Base-by-base conservation (phyloP, 345 rosid genomes). In the Alliaria petiolata region DNA sequence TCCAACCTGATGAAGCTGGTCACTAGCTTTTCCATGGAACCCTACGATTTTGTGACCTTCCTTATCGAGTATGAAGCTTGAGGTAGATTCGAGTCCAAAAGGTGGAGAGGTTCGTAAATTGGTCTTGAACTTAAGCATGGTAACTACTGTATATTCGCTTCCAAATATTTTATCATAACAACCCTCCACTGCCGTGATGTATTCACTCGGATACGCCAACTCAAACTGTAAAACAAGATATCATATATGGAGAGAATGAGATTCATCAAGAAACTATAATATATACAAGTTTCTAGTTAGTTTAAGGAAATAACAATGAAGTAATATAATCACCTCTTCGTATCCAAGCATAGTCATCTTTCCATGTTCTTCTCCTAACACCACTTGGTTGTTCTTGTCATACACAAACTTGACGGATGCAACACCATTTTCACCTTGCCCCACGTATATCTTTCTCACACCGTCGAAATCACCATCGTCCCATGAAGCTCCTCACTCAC, bases 381-480 rank as follows among this genome's bases (percentile, higher is more conserved):
- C 51, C 5, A 40, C 35, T 11, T 53, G 34, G 9, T 33, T 56
- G 59, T 25, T 42, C 28, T 40, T 67, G 26, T 52, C 71, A 53
- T 67, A 67, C 42, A 38, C 71, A 36, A 67, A 22, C 25, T 22
- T 22, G 2, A 22, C 25, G 25, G 25, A 22, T 22, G 25, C 46
- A 34, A 67, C 22, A 53, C 50, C 62, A 22, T 7, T 38, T 5
- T 51, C 49, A 53, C 47, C 59, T 53, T 67, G 50, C 30, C 73
- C 52, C 8, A 69, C 17, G 1, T 26, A 43, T 11, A 69, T 42
- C 39, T 56, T 54, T n/a, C 62, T 69, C 38, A 69, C 73, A 44
- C 43, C 43, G 2, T 56, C 62, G 0, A 30, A 46, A 16, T 0
- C 65, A 28, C 67, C 74, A 58, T 70, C 74, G 16, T 70, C 74